Conservation (phyloP, 2,329 filamentous ascomycete genomes). For the Phialophora macrospora region DNA sequence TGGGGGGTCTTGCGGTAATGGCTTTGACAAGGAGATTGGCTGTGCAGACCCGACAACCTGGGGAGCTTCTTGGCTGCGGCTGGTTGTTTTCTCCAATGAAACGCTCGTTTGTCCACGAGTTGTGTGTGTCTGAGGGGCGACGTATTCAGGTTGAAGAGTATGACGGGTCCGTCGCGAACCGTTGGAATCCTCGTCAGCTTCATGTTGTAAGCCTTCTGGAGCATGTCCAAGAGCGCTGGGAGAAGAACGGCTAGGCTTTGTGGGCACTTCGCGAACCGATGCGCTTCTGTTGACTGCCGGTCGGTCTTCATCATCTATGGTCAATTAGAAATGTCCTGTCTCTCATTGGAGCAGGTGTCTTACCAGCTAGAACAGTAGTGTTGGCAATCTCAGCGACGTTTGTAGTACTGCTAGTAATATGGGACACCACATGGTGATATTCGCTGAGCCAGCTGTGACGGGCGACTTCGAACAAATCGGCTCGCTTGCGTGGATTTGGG, state of each 20-base stretch:
- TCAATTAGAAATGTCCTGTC: slow-evolving; percentile 9
- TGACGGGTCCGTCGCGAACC: slow-evolving; percentile 74
- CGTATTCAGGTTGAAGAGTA: slow-evolving; percentile 97
- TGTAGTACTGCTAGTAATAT: slow-evolving; percentile 95
- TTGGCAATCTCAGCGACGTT: slow-evolving; percentile 83
- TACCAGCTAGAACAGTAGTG: slow-evolving; percentile 68
- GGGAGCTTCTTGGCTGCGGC: slow-evolving; percentile 42
- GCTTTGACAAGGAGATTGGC: slow-evolving; percentile 52
- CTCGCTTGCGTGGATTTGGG: slow-evolving; percentile 90
- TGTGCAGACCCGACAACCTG: slow-evolving; percentile 45
- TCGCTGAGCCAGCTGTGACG: slow-evolving; percentile 98
- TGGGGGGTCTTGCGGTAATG: slow-evolving; percentile 64
- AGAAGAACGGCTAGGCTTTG: slow-evolving; percentile 24
- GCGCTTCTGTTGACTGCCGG: slow-evolving; percentile 78
- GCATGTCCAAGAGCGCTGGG: slow-evolving; percentile 51
- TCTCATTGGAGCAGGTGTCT: slow-evolving; percentile 37
- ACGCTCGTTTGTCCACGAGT: slow-evolving; percentile 66
- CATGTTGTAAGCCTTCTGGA: slow-evolving; percentile 29
- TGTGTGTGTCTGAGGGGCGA: slow-evolving; percentile 86
- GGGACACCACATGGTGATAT: slow-evolving; percentile 93
- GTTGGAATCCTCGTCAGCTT: slow-evolving; percentile 66
- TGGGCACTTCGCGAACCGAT: slow-evolving; percentile 75
- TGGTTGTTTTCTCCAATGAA: slow-evolving; percentile 36
- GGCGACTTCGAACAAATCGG: slow-evolving; percentile 95
- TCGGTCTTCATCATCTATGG: slow-evolving; percentile 57